Percentiles rank a stretch among this genome's conserved stretches.
phyloP scores from a whole-genome alignment of 1,284 basidiomycete species.

The Ceratobasidium sp. region DNA sequence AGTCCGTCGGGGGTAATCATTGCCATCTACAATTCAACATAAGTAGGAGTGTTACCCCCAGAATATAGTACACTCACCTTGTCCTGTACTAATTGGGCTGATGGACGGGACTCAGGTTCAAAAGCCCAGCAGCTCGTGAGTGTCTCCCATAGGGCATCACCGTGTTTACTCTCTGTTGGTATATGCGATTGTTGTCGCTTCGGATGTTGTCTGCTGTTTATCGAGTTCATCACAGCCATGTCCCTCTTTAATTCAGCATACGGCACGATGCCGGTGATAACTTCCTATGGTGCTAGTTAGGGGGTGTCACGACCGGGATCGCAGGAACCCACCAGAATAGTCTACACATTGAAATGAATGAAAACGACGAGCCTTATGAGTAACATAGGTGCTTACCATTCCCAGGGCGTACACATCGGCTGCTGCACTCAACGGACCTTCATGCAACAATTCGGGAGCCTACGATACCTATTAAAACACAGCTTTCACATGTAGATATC shows the following conservation, averaged over 20 bases:
- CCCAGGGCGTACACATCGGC: slow-evolving; percentile 18
- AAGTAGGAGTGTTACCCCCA: background rate
- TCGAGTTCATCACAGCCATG: background rate
- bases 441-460: background rate
- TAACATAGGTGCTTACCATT: background rate
- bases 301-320: background rate
- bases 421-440: background rate
- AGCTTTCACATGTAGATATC: background rate
- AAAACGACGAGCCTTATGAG: too few species aligned
- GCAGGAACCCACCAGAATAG: background rate
- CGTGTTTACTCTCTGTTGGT: background rate
- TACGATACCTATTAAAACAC: background rate
- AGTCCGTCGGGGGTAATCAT: background rate
- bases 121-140: background rate
- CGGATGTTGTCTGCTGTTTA: background rate
- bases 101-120: background rate
- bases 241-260: background rate
- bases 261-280: slow-evolving; percentile 1
- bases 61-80: background rate
- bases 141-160: background rate
- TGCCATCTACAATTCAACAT: background rate
- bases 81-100: background rate
- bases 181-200: slow-evolving; percentile 1
- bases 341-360: background rate
- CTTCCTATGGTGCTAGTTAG: background rate